Base-by-base conservation (phyloP, 83 land plant species). In the Picea abies region DNA sequence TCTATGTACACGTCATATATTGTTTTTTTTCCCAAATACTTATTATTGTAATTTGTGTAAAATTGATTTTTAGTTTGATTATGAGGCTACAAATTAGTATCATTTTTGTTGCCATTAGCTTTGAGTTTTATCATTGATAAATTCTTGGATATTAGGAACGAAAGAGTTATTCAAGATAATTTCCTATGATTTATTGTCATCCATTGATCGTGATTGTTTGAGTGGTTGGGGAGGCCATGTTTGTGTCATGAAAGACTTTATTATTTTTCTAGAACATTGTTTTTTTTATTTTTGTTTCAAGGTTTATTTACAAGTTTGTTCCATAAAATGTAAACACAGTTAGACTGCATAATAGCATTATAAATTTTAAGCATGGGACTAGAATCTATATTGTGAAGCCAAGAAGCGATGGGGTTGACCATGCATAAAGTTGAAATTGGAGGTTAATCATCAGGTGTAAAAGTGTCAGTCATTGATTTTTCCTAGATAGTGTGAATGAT, bases 201-300 rank as follows among this genome's bases (percentile, higher is more conserved):
- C 99, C 0, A 93, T 97, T 26, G 99, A 97, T 81, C 90, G 98
- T 63, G 99, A 97, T 79, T 97, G 99, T 81, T 80, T 97, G 82
- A 95, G 98, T 91, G 99, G 99, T 4, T 97, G 96, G 99, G 99
- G 99, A 82, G 98, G 95, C 58, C 92, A 95, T 52, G 99, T 97
- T 72, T 89, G 92, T 86, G 82, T 97, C 87, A 95, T 97, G 99
- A 95, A 95, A 95, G 98, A 47, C 44, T 23, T 5, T 14, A 15
- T 56, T 7, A 64, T 6, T 39, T 66, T 77, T 52, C 60, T 77
- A 3, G 75, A 26, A 32, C 17, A 49, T 0, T 1, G 1, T 29
- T 29, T 29, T 29, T 29, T 29, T n/a, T n/a, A 29, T 29, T 29
- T 29, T 29, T 1, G 1, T 79, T 1, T 79, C 41, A 4, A 69